Evolutionary conservation across 164 flowering plant species (phyloP).

Genomic region (Piper betle): DNA sequence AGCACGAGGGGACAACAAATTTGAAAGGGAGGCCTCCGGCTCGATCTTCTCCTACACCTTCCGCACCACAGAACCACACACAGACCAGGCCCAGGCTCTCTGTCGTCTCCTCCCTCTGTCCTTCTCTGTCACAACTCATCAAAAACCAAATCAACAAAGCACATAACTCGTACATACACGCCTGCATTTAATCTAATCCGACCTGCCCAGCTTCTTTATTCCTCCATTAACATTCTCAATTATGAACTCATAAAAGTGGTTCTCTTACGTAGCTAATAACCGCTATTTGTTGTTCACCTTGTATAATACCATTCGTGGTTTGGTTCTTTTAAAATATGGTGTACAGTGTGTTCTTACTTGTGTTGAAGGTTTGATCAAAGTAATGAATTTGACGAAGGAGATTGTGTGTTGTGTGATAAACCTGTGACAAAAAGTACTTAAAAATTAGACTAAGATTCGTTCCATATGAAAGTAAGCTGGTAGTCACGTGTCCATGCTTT

Average conservation of each 20-base stretch:
- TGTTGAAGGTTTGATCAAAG: too few relatives aligned
- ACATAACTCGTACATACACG: neutral
- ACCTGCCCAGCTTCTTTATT: neutral
- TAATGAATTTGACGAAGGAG: neutral
- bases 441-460: neutral
- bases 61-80: too few relatives aligned
- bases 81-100: neutral
- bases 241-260: neutral
- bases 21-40: neutral
- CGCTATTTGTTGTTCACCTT: neutral
- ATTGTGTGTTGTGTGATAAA: neutral
- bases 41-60: neutral
- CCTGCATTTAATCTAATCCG: neutral
- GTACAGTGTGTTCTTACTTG: neutral
- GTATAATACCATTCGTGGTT: too few relatives aligned
- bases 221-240: neutral
- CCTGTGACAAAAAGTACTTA: neutral
- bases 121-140: neutral
- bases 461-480: neutral
- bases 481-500: neutral
- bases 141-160: neutral
- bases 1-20: constrained; percentile 5
- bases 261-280: neutral
- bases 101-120: neutral
- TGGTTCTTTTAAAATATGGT: neutral